A percentile compares a stretch with the other conserved stretches of the same genome.
These are phyloP conservation scores for Heterotrichella gracilis DNA, from an alignment of 352 stramenopile species.

Conservation along the genomic window DNA sequence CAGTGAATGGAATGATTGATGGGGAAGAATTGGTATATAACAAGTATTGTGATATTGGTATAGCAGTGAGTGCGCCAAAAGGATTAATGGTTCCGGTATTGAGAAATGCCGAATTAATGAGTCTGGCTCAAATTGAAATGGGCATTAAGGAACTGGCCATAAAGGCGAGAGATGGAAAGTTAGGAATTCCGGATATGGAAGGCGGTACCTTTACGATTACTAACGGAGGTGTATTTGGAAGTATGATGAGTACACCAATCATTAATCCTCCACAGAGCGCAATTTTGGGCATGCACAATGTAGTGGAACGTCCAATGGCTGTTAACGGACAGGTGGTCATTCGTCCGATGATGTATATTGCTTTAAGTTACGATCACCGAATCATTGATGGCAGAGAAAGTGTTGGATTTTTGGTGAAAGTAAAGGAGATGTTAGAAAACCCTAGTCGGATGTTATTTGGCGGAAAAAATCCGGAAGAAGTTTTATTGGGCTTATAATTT, in stretches of 20 bases:
- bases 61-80: neutral
- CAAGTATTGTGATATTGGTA: neutral
- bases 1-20: slow-evolving; percentile 86
- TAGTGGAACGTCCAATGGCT: slow-evolving; percentile 23
- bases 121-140: slow-evolving; percentile 73
- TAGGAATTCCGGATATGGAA: slow-evolving; percentile 62
- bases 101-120: slow-evolving; percentile 73
- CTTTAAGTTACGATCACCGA: slow-evolving; percentile 93
- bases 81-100: slow-evolving; percentile 78
- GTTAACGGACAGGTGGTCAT: slow-evolving; percentile 57
- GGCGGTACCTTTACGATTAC: slow-evolving; percentile 93
- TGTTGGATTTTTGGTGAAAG: slow-evolving; percentile 84
- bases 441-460: slow-evolving; percentile 38
- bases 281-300: slow-evolving; percentile 86
- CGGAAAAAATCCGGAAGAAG: neutral
- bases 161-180: slow-evolving; percentile 37
- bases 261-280: slow-evolving; percentile 90
- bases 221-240: slow-evolving; percentile 90
- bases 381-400: slow-evolving; percentile 86
- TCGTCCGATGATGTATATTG: slow-evolving; percentile 96
- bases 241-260: slow-evolving; percentile 89
- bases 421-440: slow-evolving; percentile 86
- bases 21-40: slow-evolving; percentile 93
- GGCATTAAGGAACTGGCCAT: slow-evolving; percentile 51
- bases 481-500: neutral